These are phyloP conservation scores for Microbotryum violaceum DNA, from an alignment of 1,284 basidiomycete genomes.

Conservation along the genomic window DNA sequence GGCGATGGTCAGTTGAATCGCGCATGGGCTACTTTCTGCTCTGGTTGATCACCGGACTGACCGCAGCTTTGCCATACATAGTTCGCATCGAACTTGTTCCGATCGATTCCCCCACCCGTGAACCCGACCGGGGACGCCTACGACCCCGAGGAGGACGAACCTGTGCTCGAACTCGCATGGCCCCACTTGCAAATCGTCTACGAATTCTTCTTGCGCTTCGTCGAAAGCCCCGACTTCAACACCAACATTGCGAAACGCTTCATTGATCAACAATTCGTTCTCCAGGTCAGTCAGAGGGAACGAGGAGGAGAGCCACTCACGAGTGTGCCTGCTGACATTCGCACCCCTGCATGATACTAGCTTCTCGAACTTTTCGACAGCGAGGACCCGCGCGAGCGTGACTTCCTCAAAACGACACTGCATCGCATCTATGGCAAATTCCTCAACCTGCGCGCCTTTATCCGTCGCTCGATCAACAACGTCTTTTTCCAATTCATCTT, in stretches of 20 bases:
- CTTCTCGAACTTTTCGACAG: constrained; percentile 97
- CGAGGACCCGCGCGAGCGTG: constrained; percentile 96
- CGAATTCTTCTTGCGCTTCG: constrained; percentile 98
- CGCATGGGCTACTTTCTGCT: too few relatives aligned
- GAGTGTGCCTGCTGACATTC: not conserved
- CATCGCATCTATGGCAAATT: constrained; percentile 99
- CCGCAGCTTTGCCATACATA: constrained; percentile 38
- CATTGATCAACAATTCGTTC: constrained; percentile 93
- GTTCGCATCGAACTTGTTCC: constrained; percentile 97
- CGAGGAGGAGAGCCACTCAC: not conserved
- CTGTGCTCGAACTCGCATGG: constrained; percentile 97
- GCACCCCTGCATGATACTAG: constrained; percentile 38
- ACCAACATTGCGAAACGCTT: constrained; percentile 95
- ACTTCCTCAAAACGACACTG: constrained; percentile 97
- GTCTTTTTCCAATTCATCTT: constrained; percentile 99
- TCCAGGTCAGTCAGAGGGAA: constrained; percentile 46
- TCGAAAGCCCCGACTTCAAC: constrained; percentile 97
- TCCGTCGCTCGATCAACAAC: constrained; percentile 98
- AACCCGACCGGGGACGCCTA: constrained; percentile 97
- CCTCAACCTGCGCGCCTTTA: constrained; percentile 95
- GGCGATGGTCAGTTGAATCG: constrained; percentile 64
- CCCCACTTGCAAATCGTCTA: constrained; percentile 99
- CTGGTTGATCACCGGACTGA: not conserved
- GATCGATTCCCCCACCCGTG: constrained; percentile 97
- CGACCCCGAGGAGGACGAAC: constrained; percentile 99